These are phyloP conservation scores for Handroanthus guayacan DNA, from an alignment of 257 asterid species.

Conservation along the genomic window DNA sequence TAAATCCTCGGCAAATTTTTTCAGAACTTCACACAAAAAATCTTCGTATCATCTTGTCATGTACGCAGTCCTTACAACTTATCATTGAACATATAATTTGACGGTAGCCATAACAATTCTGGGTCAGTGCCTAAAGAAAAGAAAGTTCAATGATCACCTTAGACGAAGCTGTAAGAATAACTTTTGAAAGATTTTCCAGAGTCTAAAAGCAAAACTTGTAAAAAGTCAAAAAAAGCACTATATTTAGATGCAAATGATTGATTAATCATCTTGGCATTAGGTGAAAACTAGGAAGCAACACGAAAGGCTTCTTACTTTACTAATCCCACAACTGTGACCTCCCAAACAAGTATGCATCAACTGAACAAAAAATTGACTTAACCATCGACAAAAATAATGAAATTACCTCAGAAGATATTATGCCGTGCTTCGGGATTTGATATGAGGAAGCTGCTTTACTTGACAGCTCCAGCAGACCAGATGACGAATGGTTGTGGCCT, in stretches of 20 bases:
- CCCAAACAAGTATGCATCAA: conserved; percentile 27
- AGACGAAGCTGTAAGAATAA: neutral
- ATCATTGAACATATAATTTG: neutral
- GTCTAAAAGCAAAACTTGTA: conserved; percentile 15
- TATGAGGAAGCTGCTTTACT: conserved; percentile 44
- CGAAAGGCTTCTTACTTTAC: neutral
- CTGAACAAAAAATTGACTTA: conserved; percentile 13
- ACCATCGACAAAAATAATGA: conserved; percentile 4
- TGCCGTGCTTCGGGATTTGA: conserved; percentile 46
- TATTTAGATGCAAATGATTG: neutral
- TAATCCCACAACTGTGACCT: conserved; percentile 6
- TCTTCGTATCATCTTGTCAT: neutral
- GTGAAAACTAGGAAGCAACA: conserved; percentile 10
- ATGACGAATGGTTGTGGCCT: conserved; percentile 42
- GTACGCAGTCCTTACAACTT: conserved; percentile 13
- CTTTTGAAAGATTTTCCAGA: neutral
- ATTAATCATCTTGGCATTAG: conserved; percentile 15
- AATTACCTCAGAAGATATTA: conserved; percentile 62
- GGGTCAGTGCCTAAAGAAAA: neutral
- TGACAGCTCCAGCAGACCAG: conserved; percentile 40
- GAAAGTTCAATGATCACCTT: neutral
- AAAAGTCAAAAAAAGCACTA: neutral
- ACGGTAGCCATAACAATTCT: conserved; percentile 6
- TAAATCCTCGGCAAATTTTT: neutral
- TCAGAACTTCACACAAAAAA: neutral